Evolutionary conservation across 345 rosid species (phyloP).

Genomic region (Salix suchowensis): DNA sequence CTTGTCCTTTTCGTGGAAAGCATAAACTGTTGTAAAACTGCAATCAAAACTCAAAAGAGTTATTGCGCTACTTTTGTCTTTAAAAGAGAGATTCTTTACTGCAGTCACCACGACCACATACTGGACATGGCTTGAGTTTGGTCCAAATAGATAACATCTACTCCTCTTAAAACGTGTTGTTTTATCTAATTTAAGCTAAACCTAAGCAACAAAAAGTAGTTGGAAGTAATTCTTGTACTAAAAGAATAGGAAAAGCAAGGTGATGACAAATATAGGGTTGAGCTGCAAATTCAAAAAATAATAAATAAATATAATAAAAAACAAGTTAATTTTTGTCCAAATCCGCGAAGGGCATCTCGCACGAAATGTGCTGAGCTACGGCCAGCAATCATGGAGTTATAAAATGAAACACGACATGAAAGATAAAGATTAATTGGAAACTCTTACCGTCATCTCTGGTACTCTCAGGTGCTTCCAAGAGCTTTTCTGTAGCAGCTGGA

Average conservation of each 20-base stretch:
- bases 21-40: not conserved
- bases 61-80: not conserved
- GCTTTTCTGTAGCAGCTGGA: not conserved
- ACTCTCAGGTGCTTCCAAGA: not conserved
- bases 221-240: too few relatives aligned
- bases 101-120: not conserved
- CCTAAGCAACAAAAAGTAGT: too few relatives aligned
- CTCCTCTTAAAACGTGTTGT: too few relatives aligned
- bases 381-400: not conserved
- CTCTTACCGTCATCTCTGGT: not conserved
- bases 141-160: not conserved
- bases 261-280: too few relatives aligned
- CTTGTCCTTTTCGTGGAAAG: not conserved
- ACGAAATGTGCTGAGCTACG: too few relatives aligned
- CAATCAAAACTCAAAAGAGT: not conserved
- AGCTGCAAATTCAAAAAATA: too few relatives aligned
- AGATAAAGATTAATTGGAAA: not conserved
- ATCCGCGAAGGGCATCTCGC: too few relatives aligned
- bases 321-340: too few relatives aligned
- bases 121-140: not conserved
- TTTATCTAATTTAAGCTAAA: too few relatives aligned
- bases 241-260: too few relatives aligned
- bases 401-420: not conserved
- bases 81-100: not conserved
- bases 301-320: too few relatives aligned